A percentile compares a stretch with the other conserved stretches of the same genome.
Conservation (phyloP, 2,329 filamentous ascomycete genomes). For the Trichoderma pleuroti region DNA sequence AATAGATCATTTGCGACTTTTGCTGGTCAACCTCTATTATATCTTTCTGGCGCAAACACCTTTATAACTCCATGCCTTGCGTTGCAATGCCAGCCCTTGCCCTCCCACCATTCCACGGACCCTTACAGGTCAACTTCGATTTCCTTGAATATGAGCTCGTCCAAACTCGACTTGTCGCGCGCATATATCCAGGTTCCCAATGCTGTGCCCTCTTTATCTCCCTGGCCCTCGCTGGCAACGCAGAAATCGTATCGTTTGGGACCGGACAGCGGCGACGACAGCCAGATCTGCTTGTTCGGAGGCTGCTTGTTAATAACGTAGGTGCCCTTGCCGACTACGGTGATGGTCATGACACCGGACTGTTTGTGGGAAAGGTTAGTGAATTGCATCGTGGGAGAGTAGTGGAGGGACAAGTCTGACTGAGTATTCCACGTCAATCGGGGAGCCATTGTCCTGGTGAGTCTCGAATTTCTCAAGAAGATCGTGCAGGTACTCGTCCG, state of each 20-base stretch:
- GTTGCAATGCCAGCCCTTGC: not conserved
- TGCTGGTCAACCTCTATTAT: constrained; percentile 4
- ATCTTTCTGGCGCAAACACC: not conserved
- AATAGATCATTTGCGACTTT: not conserved
- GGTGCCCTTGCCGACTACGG: constrained; percentile 65
- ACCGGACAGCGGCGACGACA: constrained; percentile 84
- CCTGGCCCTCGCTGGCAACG: constrained; percentile 63
- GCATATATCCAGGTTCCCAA: constrained; percentile 82
- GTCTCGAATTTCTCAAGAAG: constrained; percentile 63
- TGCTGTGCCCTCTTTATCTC: constrained; percentile 72
- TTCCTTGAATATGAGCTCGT: constrained; percentile 70
- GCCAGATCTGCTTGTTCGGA: constrained; percentile 96
- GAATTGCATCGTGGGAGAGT: not conserved
- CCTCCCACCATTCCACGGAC: not conserved
- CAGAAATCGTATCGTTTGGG: constrained; percentile 96
- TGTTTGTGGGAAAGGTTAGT: constrained; percentile 38
- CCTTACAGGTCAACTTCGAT: constrained; percentile 60
- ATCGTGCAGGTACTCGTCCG: constrained; percentile 68
- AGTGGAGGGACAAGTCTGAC: constrained; percentile 47
- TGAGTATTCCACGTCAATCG: constrained; percentile 84
- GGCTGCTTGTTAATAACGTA: constrained; percentile 99
- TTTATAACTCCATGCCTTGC: not conserved
- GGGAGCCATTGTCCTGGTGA: constrained; percentile 66
- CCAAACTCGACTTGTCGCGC: constrained; percentile 74
- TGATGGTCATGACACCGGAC: constrained; percentile 82